Base-by-base conservation (phyloP, 352 stramenopile species). In the Phytophthora citricola region DNA sequence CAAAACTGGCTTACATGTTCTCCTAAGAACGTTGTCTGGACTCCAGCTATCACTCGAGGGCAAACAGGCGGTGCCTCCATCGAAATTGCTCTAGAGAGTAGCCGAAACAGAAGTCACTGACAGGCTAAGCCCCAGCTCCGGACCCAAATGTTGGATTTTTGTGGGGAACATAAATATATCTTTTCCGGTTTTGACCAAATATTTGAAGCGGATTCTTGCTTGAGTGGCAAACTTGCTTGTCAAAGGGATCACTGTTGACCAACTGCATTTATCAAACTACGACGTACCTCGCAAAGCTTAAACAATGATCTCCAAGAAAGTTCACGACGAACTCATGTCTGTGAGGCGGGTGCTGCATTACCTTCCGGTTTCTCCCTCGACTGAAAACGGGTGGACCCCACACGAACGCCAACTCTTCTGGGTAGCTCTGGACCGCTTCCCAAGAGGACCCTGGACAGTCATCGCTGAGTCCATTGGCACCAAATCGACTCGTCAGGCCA, bases 381-480 rank as follows among this genome's bases (percentile, higher is more conserved):
- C 57, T 27, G 69, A 77, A 24, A 51, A 61, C 8, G 69, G 73
- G 10, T 81, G 73, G 73, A 63, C 60, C 1, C 47, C 63, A 26
- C 65, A 76, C 24, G 73, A 79, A 41, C 54, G 75, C 32, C 40
- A 74, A 31, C 45, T 73, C 53, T 78, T 81, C 48, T 81, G 73
- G 73, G 47, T 45, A 10, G 76, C 73, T 14, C 71, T 85, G 52
- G 46, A 74, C 24, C 50, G 68, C 49, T 83, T 67, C 36, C 74
- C 74, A 20, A 69, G 78, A 44, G 76, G 76, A 1, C 76, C 76
- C 14, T 85, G 76, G 76, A 78, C 74, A 31, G 46, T 40, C 12
- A 79, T 85, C 20, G 76, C 76, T n/a, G 73, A 78, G 14, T 79
- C 55, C 36, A 82, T 85, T 20, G 71, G 75, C 39, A 75, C 77